phyloP scores from a whole-genome alignment of 371 early-diverging fungal species.

The Syncephalastrum contaminatum region DNA sequence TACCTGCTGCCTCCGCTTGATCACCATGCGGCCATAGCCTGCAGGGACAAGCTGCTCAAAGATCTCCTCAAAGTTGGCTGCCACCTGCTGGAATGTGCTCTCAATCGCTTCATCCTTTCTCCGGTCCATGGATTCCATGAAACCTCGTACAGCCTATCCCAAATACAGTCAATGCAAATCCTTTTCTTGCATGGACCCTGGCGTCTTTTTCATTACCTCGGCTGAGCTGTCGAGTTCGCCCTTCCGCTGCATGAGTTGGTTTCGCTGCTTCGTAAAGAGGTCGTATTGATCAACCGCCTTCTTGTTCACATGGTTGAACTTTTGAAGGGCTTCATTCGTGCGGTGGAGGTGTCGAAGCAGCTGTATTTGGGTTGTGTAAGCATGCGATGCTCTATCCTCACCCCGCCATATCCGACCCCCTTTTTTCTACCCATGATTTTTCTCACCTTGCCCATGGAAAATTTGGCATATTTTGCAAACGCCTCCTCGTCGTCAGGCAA shows the following conservation, averaged over 20 bases:
- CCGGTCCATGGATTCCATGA: constrained; percentile 89
- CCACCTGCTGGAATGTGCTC: constrained; percentile 93
- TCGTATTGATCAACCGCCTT: constrained; percentile 96
- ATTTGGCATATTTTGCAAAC: constrained; percentile 66
- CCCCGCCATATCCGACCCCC: neutral
- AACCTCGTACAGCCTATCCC: constrained; percentile 71
- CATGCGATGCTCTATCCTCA: neutral
- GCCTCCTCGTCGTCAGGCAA: constrained; percentile 87
- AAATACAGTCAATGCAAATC: constrained; percentile 4
- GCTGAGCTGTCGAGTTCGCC: constrained; percentile 85
- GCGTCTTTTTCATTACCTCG: constrained; percentile 33
- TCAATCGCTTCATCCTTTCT: constrained; percentile 97
- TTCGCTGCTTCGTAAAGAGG: constrained; percentile 90
- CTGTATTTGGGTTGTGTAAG: constrained; percentile 14
- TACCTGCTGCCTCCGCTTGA: constrained; percentile 75
- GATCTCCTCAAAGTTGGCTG: constrained; percentile 81
- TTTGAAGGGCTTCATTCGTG: constrained; percentile 82
- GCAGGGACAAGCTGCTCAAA: constrained; percentile 92
- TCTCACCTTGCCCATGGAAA: constrained; percentile 49
- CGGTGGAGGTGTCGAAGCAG: constrained; percentile 76
- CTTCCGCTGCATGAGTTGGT: constrained; percentile 78
- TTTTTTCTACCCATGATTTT: neutral
- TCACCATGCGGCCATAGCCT: constrained; percentile 85
- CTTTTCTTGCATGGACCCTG: neutral
- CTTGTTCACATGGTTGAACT: constrained; percentile 95